These are phyloP conservation scores for Fusarium goolgardi DNA, from an alignment of 2,329 filamentous ascomycete species.

Conservation along the genomic window DNA sequence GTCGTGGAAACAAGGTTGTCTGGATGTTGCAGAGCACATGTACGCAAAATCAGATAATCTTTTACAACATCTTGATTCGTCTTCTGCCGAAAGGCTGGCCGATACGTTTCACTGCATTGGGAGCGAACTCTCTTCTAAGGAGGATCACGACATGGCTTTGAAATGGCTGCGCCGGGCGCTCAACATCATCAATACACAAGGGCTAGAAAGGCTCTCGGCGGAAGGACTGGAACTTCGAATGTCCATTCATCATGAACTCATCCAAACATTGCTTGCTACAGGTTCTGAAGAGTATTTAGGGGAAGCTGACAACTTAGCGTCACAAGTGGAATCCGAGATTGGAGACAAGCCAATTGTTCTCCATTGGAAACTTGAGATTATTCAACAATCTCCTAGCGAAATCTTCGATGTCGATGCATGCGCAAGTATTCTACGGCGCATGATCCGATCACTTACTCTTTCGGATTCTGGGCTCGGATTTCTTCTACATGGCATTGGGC, in stretches of 20 bases:
- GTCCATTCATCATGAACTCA: conserved; percentile 72
- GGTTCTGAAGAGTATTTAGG: conserved; percentile 58
- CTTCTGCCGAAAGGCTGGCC: conserved; percentile 69
- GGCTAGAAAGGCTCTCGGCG: conserved; percentile 65
- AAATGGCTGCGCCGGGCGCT: conserved; percentile 81
- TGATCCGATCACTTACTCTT: conserved; percentile 70
- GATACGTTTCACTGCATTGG: conserved; percentile 81
- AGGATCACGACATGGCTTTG: conserved; percentile 65
- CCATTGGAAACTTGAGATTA: conserved; percentile 75
- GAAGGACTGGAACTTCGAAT: conserved; percentile 73
- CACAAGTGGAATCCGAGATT: conserved; percentile 70
- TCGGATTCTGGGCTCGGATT: conserved; percentile 73
- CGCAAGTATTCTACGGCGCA: conserved; percentile 65
- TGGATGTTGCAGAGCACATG: conserved; percentile 83
- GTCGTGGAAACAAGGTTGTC: conserved; percentile 79
- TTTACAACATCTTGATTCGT: conserved; percentile 56
- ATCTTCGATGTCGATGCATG: conserved; percentile 62
- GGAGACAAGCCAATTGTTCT: conserved; percentile 73
- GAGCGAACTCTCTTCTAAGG: conserved; percentile 63
- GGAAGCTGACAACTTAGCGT: conserved; percentile 68
- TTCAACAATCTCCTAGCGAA: conserved; percentile 62
- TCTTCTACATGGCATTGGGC: conserved; percentile 75
- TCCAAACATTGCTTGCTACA: conserved; percentile 65
- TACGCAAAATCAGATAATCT: conserved; percentile 69
- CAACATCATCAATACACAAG: conserved; percentile 66